phyloP scores from a whole-genome alignment of 805 yeast genomes.

The Wickerhamomyces bovis region DNA sequence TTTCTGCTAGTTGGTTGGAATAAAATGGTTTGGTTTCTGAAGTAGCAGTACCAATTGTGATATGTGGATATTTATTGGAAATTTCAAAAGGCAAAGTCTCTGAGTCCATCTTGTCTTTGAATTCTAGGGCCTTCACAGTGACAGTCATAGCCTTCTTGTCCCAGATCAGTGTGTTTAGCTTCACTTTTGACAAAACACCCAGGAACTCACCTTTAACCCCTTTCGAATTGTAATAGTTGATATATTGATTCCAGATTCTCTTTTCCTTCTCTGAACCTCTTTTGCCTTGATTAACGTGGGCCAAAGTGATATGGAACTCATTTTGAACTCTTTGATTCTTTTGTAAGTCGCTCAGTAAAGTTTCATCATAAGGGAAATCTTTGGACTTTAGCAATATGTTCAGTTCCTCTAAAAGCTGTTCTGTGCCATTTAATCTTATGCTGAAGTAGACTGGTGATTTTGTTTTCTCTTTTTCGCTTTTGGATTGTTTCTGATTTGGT shows the following conservation, averaged over 20 bases:
- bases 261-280: conserved; percentile 23
- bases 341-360: conserved; percentile 17
- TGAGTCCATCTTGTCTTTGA: conserved; percentile 5
- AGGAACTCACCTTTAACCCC: conserved; percentile 6
- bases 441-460: conserved; percentile 41
- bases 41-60: conserved; percentile 62
- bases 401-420: conserved; percentile 8
- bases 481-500: conserved; percentile 7
- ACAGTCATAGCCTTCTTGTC: conserved; percentile 49
- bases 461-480: conserved; percentile 8
- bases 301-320: conserved; percentile 62
- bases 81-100: conserved; percentile 22
- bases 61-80: conserved; percentile 50
- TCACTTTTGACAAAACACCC: conserved; percentile 31
- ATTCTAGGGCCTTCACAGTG: conserved; percentile 31
- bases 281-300: conserved; percentile 38
- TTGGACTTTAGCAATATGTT: neutral
- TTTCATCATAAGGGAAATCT: neutral
- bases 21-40: conserved; percentile 42
- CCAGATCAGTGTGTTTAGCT: conserved; percentile 41
- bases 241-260: conserved; percentile 24
- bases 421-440: conserved; percentile 27
- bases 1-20: conserved; percentile 39
- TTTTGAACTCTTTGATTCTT: conserved; percentile 36
- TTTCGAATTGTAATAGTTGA: conserved; percentile 7